Conservation (phyloP, 2,329 filamentous ascomycete species). For the Monosporascus sp. region DNA sequence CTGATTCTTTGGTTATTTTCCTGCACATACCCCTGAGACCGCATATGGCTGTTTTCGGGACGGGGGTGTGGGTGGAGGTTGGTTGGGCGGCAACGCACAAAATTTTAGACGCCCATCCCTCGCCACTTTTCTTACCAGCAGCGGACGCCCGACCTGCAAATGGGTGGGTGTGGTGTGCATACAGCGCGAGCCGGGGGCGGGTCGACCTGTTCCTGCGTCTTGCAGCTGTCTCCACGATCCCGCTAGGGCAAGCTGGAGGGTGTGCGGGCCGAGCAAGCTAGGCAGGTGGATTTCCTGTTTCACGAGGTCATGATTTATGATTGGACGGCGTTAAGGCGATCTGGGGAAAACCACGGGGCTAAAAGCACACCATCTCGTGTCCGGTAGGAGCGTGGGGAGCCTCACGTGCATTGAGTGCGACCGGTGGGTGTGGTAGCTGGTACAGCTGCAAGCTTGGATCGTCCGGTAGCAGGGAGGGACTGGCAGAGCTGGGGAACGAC, state of each 20-base stretch:
- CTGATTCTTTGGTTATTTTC: conserved; percentile 14
- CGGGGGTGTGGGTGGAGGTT: conserved; percentile 17
- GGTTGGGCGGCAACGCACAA: conserved; percentile 20
- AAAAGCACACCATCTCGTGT: conserved; percentile 41
- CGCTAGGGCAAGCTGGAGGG: conserved; percentile 20
- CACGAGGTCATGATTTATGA: conserved; percentile 48
- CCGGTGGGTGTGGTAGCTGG: conserved; percentile 18
- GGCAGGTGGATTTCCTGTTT: conserved; percentile 31
- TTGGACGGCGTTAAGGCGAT: conserved; percentile 38
- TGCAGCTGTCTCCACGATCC: conserved; percentile 19
- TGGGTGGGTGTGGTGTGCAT: conserved; percentile 18
- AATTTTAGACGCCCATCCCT: conserved; percentile 30
- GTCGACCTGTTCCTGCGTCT: conserved; percentile 27
- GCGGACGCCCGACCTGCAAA: background rate
- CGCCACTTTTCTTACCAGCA: background rate
- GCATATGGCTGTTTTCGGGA: conserved; percentile 16
- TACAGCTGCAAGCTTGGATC: conserved; percentile 18
- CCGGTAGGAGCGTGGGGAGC: conserved; percentile 18
- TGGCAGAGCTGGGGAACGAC: conserved; percentile 8
- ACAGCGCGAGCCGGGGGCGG: conserved; percentile 12
- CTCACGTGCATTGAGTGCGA: conserved; percentile 20
- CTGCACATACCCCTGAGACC: conserved; percentile 20
- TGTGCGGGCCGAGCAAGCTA: conserved; percentile 16
- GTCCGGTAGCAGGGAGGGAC: conserved; percentile 13
- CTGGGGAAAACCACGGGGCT: conserved; percentile 26